A percentile compares a stretch with the other conserved stretches of the same genome.
Conservation (phyloP, 495 filamentous ascomycete genomes). For the Extremus antarcticus region DNA sequence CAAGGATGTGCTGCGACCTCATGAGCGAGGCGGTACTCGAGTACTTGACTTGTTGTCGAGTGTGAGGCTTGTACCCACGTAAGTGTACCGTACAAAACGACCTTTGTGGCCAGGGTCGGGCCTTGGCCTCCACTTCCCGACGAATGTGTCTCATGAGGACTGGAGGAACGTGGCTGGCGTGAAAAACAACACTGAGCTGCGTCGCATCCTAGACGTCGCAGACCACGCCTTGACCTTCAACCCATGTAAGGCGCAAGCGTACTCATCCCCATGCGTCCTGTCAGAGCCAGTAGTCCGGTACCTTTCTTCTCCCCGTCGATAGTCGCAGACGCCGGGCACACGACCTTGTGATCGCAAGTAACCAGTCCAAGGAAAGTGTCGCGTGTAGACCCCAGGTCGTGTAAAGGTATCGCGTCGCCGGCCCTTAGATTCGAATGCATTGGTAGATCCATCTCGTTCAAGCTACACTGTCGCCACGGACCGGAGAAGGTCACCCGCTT, state of each 20-base stretch:
- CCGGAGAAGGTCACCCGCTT: conserved; percentile 15
- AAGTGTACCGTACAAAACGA: no score
- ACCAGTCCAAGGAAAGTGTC: not conserved
- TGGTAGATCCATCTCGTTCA: not conserved
- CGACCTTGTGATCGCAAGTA: conserved; percentile 1
- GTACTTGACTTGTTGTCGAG: no score
- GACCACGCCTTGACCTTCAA: no score
- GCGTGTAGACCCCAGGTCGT: not conserved
- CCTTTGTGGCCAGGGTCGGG: no score
- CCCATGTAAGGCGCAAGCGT: not conserved
- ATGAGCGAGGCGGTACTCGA: no score
- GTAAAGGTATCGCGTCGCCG: not conserved
- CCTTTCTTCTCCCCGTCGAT: conserved; percentile 4
- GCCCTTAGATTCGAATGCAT: not conserved
- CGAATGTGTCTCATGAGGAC: no score
- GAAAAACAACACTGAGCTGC: no score
- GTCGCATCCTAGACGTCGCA: no score
- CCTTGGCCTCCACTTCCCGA: not conserved
- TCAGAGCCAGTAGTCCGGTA: not conserved
- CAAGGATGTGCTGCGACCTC: no score
- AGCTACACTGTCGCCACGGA: conserved; percentile 1
- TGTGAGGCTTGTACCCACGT: no score
- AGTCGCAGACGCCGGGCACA: conserved; percentile 2
- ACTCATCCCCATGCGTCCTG: not conserved
- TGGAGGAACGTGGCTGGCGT: no score